Conservation (phyloP, 148 eudicot species). For the Spergularia bocconei region DNA sequence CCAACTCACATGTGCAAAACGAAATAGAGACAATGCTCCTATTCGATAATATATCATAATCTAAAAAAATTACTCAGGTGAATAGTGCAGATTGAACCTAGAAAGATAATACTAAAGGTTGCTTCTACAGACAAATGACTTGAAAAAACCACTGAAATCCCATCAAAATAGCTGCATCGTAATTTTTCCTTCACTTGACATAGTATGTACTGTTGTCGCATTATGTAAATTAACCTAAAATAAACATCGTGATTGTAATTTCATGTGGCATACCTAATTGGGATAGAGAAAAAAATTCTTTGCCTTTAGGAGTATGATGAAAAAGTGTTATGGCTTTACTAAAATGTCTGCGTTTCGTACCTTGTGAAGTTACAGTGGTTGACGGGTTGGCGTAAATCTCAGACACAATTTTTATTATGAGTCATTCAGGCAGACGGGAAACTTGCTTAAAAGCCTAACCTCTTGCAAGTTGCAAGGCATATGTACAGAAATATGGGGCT, state of each 20-base stretch:
- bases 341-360: too few species aligned
- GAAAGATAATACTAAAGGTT: neutral
- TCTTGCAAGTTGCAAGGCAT: constrained; percentile 15
- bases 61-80: neutral
- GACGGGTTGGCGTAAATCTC: too few species aligned
- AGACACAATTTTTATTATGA: neutral
- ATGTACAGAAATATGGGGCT: neutral
- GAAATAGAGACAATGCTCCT: neutral
- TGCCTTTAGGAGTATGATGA: too few species aligned
- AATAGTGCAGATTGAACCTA: neutral
- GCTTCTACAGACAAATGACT: neutral
- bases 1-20: neutral
- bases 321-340: too few species aligned
- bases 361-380: too few species aligned
- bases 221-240: neutral
- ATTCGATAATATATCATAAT: neutral
- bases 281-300: too few species aligned
- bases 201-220: neutral
- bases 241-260: too few species aligned
- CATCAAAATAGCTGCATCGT: neutral
- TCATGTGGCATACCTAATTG: too few species aligned
- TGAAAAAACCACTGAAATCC: neutral
- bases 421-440: neutral
- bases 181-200: neutral
- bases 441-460: neutral